Conservation (phyloP, 2,329 filamentous ascomycete genomes). For the Coniosporium tulheliwenetii region DNA sequence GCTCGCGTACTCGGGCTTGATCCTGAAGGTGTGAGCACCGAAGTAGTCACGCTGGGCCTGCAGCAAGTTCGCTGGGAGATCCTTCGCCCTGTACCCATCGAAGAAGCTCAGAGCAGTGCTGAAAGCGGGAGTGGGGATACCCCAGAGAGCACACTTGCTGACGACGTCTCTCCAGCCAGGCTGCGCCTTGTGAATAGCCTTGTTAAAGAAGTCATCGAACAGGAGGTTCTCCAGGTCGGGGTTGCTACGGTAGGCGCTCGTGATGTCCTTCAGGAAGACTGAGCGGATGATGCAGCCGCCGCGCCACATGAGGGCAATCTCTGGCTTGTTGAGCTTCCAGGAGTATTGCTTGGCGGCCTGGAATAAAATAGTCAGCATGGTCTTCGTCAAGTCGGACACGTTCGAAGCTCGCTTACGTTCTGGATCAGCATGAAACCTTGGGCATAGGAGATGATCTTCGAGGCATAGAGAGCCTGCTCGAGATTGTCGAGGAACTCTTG, state of each 20-base stretch:
- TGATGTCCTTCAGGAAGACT: conserved; percentile 99
- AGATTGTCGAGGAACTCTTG: conserved; percentile 90
- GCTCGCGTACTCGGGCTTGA: conserved; percentile 35
- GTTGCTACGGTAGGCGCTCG: conserved; percentile 85
- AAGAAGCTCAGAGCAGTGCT: conserved; percentile 96
- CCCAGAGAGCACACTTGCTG: conserved; percentile 79
- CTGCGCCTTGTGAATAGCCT: conserved; percentile 93
- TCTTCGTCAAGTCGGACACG: not conserved
- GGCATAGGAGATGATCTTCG: conserved; percentile 99
- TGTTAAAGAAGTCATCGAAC: conserved; percentile 99
- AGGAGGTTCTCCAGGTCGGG: conserved; percentile 94
- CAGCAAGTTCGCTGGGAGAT: conserved; percentile 93
- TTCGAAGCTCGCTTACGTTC: conserved; percentile 47
- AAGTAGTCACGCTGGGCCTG: conserved; percentile 99
- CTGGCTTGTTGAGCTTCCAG: conserved; percentile 99
- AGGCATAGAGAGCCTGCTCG: conserved; percentile 96
- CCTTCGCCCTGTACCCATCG: conserved; percentile 94
- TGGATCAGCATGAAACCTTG: conserved; percentile 99
- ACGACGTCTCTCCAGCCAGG: conserved; percentile 83
- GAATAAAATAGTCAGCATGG: conserved; percentile 1
- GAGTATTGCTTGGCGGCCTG: conserved; percentile 87
- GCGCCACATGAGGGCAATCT: conserved; percentile 99
- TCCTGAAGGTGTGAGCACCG: conserved; percentile 45
- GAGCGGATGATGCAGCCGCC: conserved; percentile 99
- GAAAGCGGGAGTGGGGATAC: conserved; percentile 93